Evolutionary conservation across 345 rosid species (phyloP).

Genomic region (Syzygium oleosum): DNA sequence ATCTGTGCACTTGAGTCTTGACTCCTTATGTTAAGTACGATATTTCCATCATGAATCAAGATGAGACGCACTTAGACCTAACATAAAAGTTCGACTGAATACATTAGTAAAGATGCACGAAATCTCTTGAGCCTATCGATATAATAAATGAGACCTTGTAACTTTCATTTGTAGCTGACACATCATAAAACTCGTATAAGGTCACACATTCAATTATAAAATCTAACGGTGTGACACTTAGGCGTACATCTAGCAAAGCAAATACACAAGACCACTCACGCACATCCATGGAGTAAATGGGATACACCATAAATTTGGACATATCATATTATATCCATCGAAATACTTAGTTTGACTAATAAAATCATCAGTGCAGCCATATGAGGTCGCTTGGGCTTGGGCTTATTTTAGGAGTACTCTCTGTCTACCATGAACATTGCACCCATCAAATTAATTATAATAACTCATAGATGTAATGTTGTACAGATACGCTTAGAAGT

Average conservation of each 20-base stretch:
- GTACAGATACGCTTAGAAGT: not conserved
- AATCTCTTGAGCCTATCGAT: not conserved
- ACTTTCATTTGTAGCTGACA: not conserved
- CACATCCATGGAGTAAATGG: not conserved
- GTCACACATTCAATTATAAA: not conserved
- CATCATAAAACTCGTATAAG: not conserved
- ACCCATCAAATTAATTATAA: not conserved
- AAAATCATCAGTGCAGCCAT: not conserved
- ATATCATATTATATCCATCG: not conserved
- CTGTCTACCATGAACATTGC: not conserved
- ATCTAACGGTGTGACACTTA: not conserved
- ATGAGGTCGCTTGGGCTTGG: not conserved
- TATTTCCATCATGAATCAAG: not conserved
- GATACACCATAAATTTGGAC: not conserved
- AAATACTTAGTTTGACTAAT: not conserved
- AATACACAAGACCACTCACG: not conserved
- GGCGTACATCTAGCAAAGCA: not conserved
- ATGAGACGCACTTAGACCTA: not conserved
- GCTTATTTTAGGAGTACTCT: not conserved
- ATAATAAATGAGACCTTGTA: not conserved
- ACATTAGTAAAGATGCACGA: not conserved
- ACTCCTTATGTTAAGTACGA: not conserved
- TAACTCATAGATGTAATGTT: not conserved
- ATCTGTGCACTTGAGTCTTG: not conserved
- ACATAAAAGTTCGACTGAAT: not conserved